These are phyloP conservation scores for Kodamaea sp. DNA, from an alignment of 1,139 yeast species.

Conservation along the genomic window DNA sequence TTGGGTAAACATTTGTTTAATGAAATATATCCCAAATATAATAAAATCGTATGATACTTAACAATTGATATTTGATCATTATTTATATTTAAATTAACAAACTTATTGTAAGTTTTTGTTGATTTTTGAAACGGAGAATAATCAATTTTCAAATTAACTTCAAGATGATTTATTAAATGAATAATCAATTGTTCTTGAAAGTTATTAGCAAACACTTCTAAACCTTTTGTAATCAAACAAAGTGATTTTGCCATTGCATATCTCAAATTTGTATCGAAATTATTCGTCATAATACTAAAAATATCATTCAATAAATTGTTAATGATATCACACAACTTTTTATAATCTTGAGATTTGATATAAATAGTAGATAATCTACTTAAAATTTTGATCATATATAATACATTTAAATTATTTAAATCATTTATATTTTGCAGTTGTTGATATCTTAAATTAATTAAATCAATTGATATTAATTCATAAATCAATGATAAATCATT, in stretches of 20 bases:
- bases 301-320: slow-evolving; percentile 30
- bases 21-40: slow-evolving; percentile 35
- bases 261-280: slow-evolving; percentile 32
- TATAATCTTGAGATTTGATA: slow-evolving; percentile 16
- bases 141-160: slow-evolving; percentile 10
- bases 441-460: slow-evolving; percentile 9
- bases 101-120: slow-evolving; percentile 1
- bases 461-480: slow-evolving; percentile 13
- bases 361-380: slow-evolving; percentile 26
- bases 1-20: slow-evolving; percentile 29
- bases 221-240: slow-evolving; percentile 19
- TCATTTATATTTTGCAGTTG: slow-evolving; percentile 7
- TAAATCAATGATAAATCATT: slow-evolving; percentile 14
- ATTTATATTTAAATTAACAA: slow-evolving; percentile 17
- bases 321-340: slow-evolving; percentile 21
- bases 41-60: slow-evolving; percentile 33
- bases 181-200: slow-evolving; percentile 32
- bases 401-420: slow-evolving; percentile 22
- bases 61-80: slow-evolving; percentile 23
- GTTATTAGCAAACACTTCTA: slow-evolving; percentile 26
- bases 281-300: slow-evolving; percentile 20
- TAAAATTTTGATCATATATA: slow-evolving; percentile 34
- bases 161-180: slow-evolving; percentile 26
- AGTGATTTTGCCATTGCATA: slow-evolving; percentile 38
- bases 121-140: slow-evolving; percentile 1